Evolutionary conservation across 371 early-diverging fungal genomes (phyloP).

Genomic region (Sporodiniella umbellata): DNA sequence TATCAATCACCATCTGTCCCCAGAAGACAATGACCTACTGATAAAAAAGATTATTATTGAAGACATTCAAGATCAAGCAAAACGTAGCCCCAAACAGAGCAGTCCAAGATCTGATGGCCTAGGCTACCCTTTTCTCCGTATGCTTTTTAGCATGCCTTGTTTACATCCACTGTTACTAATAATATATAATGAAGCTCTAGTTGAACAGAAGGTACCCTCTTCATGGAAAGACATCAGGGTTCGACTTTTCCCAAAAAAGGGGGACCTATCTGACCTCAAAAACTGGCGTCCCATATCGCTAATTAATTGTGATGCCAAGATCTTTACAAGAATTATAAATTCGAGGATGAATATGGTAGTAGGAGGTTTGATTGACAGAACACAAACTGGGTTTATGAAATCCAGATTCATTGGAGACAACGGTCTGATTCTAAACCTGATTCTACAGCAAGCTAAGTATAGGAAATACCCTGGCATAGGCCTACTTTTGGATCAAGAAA

Average conservation of each 20-base stretch:
- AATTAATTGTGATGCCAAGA: constrained; percentile 8
- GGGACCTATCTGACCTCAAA: constrained; percentile 4
- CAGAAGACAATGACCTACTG: not conserved
- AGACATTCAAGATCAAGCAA: not conserved
- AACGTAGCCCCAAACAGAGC: not conserved
- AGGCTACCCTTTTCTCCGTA: not conserved
- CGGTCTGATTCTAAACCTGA: not conserved
- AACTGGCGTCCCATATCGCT: constrained; percentile 27
- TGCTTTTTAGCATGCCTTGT: not conserved
- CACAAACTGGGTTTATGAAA: constrained; percentile 8
- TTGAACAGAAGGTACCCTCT: not conserved
- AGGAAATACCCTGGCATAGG: not conserved
- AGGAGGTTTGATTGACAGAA: not conserved
- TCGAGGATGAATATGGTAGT: not conserved
- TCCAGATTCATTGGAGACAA: constrained; percentile 9
- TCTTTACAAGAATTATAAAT: not conserved
- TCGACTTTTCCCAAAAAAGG: constrained; percentile 9
- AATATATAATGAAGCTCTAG: constrained; percentile 25
- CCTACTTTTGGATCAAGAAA: constrained; percentile 21
- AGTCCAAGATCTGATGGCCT: not conserved
- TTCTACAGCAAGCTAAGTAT: constrained; percentile 6
- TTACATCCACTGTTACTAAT: not conserved
- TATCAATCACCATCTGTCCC: not conserved
- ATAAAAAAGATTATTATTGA: constrained; percentile 3
- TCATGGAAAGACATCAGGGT: constrained; percentile 9